Evolutionary conservation across 2,329 filamentous ascomycete species (phyloP).

Genomic region (Samsoniella hepiali): DNA sequence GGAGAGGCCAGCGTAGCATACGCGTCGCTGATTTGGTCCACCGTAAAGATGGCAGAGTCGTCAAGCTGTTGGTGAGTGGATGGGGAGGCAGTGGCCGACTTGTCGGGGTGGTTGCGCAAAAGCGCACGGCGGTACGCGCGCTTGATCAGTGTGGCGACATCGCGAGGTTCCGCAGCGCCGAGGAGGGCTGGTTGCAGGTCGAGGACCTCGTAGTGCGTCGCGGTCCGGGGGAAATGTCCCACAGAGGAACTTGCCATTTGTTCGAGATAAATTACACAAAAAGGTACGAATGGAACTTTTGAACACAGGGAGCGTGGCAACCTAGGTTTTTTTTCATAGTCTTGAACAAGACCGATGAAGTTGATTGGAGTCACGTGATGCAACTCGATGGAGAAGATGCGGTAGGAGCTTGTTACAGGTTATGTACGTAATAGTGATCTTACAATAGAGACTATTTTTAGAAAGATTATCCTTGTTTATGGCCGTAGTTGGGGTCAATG

Average conservation of each 20-base stretch:
- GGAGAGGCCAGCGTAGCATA: constrained; percentile 54
- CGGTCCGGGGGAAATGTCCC: constrained; percentile 24
- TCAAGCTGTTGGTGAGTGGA: constrained; percentile 4
- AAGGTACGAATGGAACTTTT: not conserved
- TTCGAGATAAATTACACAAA: not conserved
- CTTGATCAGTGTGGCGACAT: constrained; percentile 51
- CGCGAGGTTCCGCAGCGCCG: constrained; percentile 34
- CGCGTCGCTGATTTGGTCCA: constrained; percentile 63
- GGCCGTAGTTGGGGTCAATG: not conserved
- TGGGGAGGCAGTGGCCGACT: constrained; percentile 30
- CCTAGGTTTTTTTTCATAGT: not conserved
- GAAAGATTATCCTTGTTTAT: not conserved
- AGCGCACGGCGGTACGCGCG: constrained; percentile 63
- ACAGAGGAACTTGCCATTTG: constrained; percentile 13
- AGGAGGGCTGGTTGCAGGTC: constrained; percentile 50
- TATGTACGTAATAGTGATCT: not conserved
- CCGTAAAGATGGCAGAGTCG: constrained; percentile 39
- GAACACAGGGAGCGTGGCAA: not conserved
- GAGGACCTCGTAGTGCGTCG: constrained; percentile 61
- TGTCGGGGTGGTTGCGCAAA: constrained; percentile 65
- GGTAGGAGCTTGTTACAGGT: not conserved
- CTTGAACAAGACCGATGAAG: not conserved
- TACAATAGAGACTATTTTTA: not conserved
- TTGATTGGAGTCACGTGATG: constrained; percentile 13
- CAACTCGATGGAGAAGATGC: not conserved